Percentiles rank a stretch among this genome's conserved stretches.
Evolutionary conservation across 768 basidiomycete species (phyloP).

Genomic region (Leccinum imitatum): DNA sequence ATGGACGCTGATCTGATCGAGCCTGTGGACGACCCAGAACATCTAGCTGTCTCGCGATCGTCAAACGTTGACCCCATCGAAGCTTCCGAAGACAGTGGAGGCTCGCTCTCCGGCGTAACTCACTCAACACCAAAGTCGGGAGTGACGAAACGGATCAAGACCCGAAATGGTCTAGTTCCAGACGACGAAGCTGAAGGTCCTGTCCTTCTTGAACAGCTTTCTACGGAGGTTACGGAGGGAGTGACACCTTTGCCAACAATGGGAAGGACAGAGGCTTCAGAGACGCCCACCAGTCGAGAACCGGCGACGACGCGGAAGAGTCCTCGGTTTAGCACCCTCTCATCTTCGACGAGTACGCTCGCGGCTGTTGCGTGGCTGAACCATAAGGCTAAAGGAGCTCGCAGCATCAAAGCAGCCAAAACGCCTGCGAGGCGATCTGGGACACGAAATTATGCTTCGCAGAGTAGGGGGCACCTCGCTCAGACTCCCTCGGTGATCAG

Average conservation of each 20-base stretch:
- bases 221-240: slow-evolving; percentile 19
- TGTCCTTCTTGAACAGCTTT: slow-evolving; percentile 22
- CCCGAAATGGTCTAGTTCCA: slow-evolving; percentile 36
- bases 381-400: slow-evolving; percentile 1
- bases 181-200: slow-evolving; percentile 25
- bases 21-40: slow-evolving; percentile 38
- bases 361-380: slow-evolving; percentile 3
- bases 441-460: too few relatives aligned
- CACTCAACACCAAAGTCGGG: slow-evolving; percentile 33
- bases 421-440: slow-evolving; percentile 11
- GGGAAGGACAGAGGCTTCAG: slow-evolving; percentile 17
- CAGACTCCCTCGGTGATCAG: slow-evolving; percentile 13
- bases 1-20: slow-evolving; percentile 43
- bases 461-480: neutral
- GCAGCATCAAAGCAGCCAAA: slow-evolving; percentile 7
- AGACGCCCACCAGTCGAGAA: slow-evolving; percentile 25
- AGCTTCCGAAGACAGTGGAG: slow-evolving; percentile 7
- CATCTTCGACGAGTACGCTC: slow-evolving; percentile 12
- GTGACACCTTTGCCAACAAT: slow-evolving; percentile 23
- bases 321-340: slow-evolving; percentile 9
- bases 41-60: slow-evolving; percentile 7
- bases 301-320: slow-evolving; percentile 22
- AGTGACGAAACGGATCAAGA: slow-evolving; percentile 43
- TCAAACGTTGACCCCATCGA: slow-evolving; percentile 34
- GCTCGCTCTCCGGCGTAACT: slow-evolving; percentile 1